phyloP scores from a whole-genome alignment of 2,329 filamentous ascomycete species.

The Colletotrichum lindemuthianum region DNA sequence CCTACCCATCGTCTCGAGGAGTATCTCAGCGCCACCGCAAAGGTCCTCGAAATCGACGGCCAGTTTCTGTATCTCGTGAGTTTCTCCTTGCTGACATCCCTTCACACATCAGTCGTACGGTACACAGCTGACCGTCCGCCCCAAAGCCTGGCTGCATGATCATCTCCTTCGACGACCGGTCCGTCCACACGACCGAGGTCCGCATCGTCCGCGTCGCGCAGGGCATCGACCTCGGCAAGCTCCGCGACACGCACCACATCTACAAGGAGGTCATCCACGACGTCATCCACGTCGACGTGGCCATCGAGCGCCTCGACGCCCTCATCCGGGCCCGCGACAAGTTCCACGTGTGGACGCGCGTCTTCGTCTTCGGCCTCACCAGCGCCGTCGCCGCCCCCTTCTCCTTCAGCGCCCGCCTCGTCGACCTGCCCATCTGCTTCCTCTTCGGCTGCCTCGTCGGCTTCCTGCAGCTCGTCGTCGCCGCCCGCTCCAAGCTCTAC shows the following conservation, averaged over 20 bases:
- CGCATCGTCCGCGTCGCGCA: conserved; percentile 69
- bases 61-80: conserved; percentile 77
- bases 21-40: conserved; percentile 86
- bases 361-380: conserved; percentile 77
- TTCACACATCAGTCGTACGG: no score
- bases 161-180: conserved; percentile 81
- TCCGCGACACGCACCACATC: conserved; percentile 69
- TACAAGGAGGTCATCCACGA: conserved; percentile 75
- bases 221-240: conserved; percentile 69
- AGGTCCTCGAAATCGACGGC: conserved; percentile 84
- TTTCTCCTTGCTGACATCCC: not conserved
- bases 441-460: conserved; percentile 76
- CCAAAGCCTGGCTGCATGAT: conserved; percentile 85
- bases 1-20: conserved; percentile 91
- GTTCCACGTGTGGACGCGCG: conserved; percentile 61
- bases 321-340: conserved; percentile 66
- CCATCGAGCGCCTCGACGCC: conserved; percentile 61
- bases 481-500: conserved; percentile 75
- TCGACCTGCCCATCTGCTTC: conserved; percentile 79
- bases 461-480: conserved; percentile 74
- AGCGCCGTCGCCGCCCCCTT: conserved; percentile 79
- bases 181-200: conserved; percentile 73
- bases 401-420: conserved; percentile 75
- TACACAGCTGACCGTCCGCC: no score
- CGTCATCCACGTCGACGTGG: conserved; percentile 66